Percentiles rank a stretch among this genome's conserved stretches.
These are phyloP conservation scores for Parascedosporium putredinis DNA, from an alignment of 2,329 filamentous ascomycete species.

Conservation along the genomic window DNA sequence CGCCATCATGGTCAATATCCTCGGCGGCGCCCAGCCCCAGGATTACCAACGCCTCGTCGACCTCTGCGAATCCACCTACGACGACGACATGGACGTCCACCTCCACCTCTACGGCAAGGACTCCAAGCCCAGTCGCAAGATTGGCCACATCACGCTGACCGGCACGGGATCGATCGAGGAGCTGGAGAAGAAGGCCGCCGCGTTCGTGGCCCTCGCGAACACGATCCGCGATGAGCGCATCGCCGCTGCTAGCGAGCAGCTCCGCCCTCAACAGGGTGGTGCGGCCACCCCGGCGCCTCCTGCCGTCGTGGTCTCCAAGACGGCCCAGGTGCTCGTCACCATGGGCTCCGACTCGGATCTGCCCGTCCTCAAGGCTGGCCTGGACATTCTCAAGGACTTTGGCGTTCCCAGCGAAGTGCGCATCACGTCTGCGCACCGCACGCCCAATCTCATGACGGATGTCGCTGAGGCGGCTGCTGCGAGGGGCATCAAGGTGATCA, in stretches of 20 bases:
- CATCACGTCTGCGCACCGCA: conserved; percentile 74
- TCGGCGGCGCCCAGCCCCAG: conserved; percentile 55
- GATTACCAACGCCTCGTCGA: conserved; percentile 48
- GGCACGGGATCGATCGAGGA: conserved; percentile 56
- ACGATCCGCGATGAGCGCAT: conserved; percentile 46
- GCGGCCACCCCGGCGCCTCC: conserved; percentile 7
- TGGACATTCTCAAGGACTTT: conserved; percentile 59
- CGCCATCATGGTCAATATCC: conserved; percentile 72
- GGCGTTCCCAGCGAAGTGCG: conserved; percentile 60
- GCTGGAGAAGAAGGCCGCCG: conserved; percentile 46
- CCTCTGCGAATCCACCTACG: conserved; percentile 32
- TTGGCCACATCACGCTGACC: conserved; percentile 84
- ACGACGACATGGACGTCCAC: conserved; percentile 36
- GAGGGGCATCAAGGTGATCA: conserved; percentile 61
- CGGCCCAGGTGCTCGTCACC: conserved; percentile 54
- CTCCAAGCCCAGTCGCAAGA: conserved; percentile 81
- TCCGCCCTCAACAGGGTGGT: not conserved
- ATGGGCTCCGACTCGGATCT: conserved; percentile 80
- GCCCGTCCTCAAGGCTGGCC: conserved; percentile 52
- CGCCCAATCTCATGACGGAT: conserved; percentile 57
- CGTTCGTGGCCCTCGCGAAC: conserved; percentile 58
- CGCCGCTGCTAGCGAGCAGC: conserved; percentile 23
- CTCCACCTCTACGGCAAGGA: conserved; percentile 90
- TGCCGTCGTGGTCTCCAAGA: conserved; percentile 15
- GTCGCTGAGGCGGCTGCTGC: conserved; percentile 53